Percentiles rank a stretch among this genome's conserved stretches.
phyloP scores from a whole-genome alignment of 2,329 filamentous ascomycete genomes.

The Paracamarosporium sp. region DNA sequence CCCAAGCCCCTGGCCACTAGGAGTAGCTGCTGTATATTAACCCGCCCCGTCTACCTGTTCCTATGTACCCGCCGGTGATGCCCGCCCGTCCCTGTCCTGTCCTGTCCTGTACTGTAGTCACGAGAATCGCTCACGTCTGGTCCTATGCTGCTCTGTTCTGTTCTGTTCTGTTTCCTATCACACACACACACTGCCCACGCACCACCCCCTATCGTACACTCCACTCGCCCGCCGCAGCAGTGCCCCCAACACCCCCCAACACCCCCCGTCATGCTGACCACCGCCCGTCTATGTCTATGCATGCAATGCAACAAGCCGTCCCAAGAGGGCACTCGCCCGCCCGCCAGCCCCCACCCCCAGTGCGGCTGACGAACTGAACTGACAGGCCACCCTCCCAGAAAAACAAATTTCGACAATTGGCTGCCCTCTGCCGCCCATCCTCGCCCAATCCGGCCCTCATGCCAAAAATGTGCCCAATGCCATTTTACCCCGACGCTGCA shows the following conservation, averaged over 20 bases:
- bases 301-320: slow-evolving; percentile 20
- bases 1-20: slow-evolving; percentile 1
- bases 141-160: neutral
- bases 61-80: slow-evolving; percentile 9
- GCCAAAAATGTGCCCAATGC: slow-evolving; percentile 34
- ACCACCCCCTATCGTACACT: slow-evolving; percentile 30
- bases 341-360: slow-evolving; percentile 20
- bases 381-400: slow-evolving; percentile 30
- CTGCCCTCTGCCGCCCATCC: slow-evolving; percentile 29
- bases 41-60: slow-evolving; percentile 8
- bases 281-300: slow-evolving; percentile 19
- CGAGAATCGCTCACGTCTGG: too few relatives aligned
- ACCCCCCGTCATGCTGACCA: slow-evolving; percentile 12
- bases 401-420: slow-evolving; percentile 33
- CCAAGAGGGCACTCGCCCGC: slow-evolving; percentile 13
- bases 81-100: neutral
- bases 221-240: slow-evolving; percentile 11
- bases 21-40: slow-evolving; percentile 16
- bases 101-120: neutral
- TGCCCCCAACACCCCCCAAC: slow-evolving; percentile 6
- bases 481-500: slow-evolving; percentile 30
- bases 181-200: neutral
- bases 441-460: slow-evolving; percentile 24
- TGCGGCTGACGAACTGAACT: slow-evolving; percentile 23
- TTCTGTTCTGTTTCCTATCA: neutral